Conservation (phyloP, 148 eudicot genomes). For the Rhododendron williamsianum region DNA sequence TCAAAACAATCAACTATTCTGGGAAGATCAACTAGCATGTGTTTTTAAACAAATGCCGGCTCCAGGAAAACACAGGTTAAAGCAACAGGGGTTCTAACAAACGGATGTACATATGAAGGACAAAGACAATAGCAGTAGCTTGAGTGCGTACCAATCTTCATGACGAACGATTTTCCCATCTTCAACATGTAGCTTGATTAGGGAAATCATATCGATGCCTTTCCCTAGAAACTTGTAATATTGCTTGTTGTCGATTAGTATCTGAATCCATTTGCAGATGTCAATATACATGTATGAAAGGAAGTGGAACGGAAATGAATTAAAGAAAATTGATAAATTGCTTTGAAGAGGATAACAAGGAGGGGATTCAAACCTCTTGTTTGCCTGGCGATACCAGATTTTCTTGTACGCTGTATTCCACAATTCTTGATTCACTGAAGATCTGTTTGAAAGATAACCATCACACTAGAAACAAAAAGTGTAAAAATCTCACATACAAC, state of each 20-base stretch:
- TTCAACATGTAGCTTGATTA: slow-evolving; percentile 57
- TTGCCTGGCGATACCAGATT: slow-evolving; percentile 51
- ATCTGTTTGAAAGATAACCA: slow-evolving; percentile 30
- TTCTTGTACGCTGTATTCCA: slow-evolving; percentile 62
- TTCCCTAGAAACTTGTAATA: slow-evolving; percentile 68
- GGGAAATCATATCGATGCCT: slow-evolving; percentile 65
- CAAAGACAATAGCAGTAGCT: neutral
- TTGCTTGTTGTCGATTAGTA: slow-evolving; percentile 77
- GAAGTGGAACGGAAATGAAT: neutral
- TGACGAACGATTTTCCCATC: slow-evolving; percentile 67
- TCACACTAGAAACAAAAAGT: neutral
- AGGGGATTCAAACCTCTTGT: slow-evolving; percentile 44
- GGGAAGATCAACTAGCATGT: neutral
- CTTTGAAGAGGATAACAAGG: neutral
- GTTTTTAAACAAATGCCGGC: neutral
- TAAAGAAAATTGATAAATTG: neutral
- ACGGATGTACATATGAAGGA: neutral
- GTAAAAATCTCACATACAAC: neutral
- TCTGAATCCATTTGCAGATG: slow-evolving; percentile 30
- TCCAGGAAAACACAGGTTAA: neutral
- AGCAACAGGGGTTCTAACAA: neutral
- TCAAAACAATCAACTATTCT: neutral
- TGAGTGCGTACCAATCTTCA: slow-evolving; percentile 59
- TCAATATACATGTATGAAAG: neutral
- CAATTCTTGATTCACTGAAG: slow-evolving; percentile 70